phyloP scores from a whole-genome alignment of 352 stramenopile genomes.

The Phytophthora fragariae region DNA sequence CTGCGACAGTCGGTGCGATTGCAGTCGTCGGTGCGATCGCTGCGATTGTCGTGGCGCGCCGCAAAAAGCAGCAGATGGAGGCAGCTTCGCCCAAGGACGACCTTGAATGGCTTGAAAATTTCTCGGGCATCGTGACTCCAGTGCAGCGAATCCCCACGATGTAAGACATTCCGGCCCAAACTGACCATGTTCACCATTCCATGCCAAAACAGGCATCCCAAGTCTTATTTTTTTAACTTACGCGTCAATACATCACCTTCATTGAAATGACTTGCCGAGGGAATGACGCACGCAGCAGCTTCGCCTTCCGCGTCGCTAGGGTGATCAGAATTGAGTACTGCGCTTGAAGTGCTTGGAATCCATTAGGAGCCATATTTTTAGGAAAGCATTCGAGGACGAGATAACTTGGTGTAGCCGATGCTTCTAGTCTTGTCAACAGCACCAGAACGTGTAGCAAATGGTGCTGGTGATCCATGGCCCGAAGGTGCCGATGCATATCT shows the following conservation, averaged over 20 bases:
- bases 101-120: constrained; percentile 30
- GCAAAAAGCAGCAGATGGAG: constrained; percentile 65
- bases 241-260: not conserved
- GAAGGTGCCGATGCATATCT: constrained; percentile 14
- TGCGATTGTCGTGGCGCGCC: constrained; percentile 52
- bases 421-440: constrained; percentile 27
- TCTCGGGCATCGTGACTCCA: constrained; percentile 34
- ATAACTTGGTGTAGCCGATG: constrained; percentile 16
- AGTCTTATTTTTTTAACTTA: not conserved
- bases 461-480: not conserved
- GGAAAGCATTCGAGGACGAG: constrained; percentile 34
- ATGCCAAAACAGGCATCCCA: not conserved
- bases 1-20: constrained; percentile 25
- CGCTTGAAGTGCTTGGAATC: not conserved
- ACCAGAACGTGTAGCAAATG: constrained; percentile 13
- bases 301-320: not conserved
- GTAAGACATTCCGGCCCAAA: constrained; percentile 9
- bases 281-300: not conserved
- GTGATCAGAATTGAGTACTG: not conserved
- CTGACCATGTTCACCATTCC: too few species aligned
- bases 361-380: constrained; percentile 16
- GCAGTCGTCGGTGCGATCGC: constrained; percentile 34
- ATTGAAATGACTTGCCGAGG: not conserved
- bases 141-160: constrained; percentile 48
- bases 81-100: constrained; percentile 34